phyloP scores from a whole-genome alignment of 73 alveolate species.

The Effrenium voratum region DNA sequence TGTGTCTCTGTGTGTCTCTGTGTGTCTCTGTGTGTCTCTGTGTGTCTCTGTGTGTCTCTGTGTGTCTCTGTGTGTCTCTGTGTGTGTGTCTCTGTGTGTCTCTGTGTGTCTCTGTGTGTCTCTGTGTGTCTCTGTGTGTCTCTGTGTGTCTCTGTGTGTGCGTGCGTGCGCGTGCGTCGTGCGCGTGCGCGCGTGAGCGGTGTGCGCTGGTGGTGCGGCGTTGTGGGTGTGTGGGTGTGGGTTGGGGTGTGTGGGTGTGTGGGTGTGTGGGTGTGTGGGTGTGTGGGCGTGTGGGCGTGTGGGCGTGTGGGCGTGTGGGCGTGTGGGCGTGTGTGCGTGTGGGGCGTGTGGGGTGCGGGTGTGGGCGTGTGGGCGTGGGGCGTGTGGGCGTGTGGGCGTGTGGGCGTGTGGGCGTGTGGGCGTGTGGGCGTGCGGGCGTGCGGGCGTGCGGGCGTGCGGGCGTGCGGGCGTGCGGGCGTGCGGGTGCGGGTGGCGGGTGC shows the following conservation, averaged over 20 bases:
- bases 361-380: too few species aligned
- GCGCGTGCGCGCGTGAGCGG: background rate
- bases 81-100: background rate
- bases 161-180: background rate
- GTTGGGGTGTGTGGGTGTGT: background rate
- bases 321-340: background rate
- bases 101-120: background rate
- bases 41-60: background rate
- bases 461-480: too few species aligned
- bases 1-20: too few species aligned
- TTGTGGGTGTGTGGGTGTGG: background rate
- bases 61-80: background rate
- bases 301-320: background rate
- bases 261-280: background rate
- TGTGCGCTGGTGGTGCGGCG: background rate
- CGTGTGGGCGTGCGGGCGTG: too few species aligned
- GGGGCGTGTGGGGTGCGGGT: background rate
- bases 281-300: background rate
- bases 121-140: background rate
- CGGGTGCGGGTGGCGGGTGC: too few species aligned
- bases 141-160: background rate
- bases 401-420: too few species aligned
- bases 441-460: too few species aligned
- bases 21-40: background rate
- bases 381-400: too few species aligned